These are phyloP conservation scores for Plenodomus biglobosus DNA, from an alignment of 2,329 filamentous ascomycete species.

Conservation along the genomic window DNA sequence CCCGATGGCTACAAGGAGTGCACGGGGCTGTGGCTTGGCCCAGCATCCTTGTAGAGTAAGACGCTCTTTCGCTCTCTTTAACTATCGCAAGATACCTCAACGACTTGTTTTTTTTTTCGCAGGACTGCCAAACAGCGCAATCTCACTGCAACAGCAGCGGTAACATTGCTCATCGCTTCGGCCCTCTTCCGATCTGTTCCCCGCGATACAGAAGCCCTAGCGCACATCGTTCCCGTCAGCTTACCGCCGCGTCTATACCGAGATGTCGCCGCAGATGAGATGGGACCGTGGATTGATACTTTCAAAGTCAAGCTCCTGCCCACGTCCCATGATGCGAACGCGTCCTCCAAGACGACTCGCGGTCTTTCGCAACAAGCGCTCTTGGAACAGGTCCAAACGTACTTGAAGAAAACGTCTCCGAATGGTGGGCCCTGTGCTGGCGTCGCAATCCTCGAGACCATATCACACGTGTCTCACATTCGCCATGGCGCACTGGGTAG, in stretches of 20 bases:
- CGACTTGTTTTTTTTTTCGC: slow-evolving; percentile 27
- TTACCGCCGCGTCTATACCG: slow-evolving; percentile 29
- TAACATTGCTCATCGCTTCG: slow-evolving; percentile 42
- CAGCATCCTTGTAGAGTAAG: slow-evolving; percentile 19
- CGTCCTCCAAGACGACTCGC: not conserved
- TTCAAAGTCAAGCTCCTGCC: slow-evolving; percentile 10
- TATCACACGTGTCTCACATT: slow-evolving; percentile 25
- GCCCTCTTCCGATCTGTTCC: slow-evolving; percentile 38
- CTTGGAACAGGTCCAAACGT: slow-evolving; percentile 1
- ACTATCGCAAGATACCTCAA: no score
- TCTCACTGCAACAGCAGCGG: slow-evolving; percentile 42
- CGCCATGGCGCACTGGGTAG: slow-evolving; percentile 45
- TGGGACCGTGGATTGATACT: slow-evolving; percentile 14
- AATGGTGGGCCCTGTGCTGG: slow-evolving; percentile 9
- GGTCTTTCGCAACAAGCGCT: not conserved
- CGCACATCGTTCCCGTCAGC: slow-evolving; percentile 41
- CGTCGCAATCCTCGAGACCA: slow-evolving; percentile 9
- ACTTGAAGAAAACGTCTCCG: slow-evolving; percentile 10
- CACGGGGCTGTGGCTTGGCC: slow-evolving; percentile 22
- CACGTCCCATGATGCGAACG: not conserved
- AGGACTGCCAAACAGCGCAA: slow-evolving; percentile 37
- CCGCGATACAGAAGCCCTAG: slow-evolving; percentile 33
- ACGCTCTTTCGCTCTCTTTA: slow-evolving; percentile 32
- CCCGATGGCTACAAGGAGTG: slow-evolving; percentile 12
- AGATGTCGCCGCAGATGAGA: slow-evolving; percentile 25